phyloP scores from a whole-genome alignment of 2,329 filamentous ascomycete species.

The Ophiostoma populinum region DNA sequence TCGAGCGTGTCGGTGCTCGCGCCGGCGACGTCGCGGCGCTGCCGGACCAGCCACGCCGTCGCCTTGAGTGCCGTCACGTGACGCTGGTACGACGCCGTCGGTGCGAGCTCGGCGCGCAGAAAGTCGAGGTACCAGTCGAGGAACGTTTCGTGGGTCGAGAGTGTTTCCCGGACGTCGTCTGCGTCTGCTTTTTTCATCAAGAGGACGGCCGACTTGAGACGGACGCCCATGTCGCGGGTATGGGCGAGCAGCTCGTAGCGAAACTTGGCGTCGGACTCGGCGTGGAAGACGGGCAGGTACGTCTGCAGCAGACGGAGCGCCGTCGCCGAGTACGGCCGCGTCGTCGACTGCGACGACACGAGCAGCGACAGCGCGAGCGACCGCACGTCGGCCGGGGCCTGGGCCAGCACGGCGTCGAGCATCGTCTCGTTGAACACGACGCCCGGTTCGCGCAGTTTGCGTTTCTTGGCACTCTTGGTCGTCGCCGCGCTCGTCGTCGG shows the following conservation, averaged over 20 bases:
- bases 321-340: slow-evolving; percentile 48
- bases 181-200: slow-evolving; percentile 23
- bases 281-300: slow-evolving; percentile 55
- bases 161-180: slow-evolving; percentile 11
- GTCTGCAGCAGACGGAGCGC: slow-evolving; percentile 45
- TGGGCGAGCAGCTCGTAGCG: slow-evolving; percentile 64
- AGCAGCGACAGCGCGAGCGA: slow-evolving; percentile 70
- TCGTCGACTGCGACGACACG: slow-evolving; percentile 56
- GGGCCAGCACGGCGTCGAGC: slow-evolving; percentile 34
- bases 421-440: slow-evolving; percentile 23
- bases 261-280: slow-evolving; percentile 74
- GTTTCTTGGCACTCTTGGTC: not conserved
- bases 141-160: slow-evolving; percentile 43
- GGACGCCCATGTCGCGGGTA: slow-evolving; percentile 58
- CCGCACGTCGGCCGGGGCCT: slow-evolving; percentile 47
- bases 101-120: slow-evolving; percentile 53
- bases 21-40: slow-evolving; percentile 40
- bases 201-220: slow-evolving; percentile 50
- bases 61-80: slow-evolving; percentile 69
- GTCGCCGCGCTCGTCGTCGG: slow-evolving; percentile 3
- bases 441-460: slow-evolving; percentile 10
- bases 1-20: slow-evolving; percentile 15
- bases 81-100: slow-evolving; percentile 76
- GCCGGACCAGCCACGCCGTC: slow-evolving; percentile 46
- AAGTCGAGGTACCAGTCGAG: slow-evolving; percentile 60